These are phyloP conservation scores for Barnettozyma salicaria DNA, from an alignment of 805 yeast species.

Conservation along the genomic window DNA sequence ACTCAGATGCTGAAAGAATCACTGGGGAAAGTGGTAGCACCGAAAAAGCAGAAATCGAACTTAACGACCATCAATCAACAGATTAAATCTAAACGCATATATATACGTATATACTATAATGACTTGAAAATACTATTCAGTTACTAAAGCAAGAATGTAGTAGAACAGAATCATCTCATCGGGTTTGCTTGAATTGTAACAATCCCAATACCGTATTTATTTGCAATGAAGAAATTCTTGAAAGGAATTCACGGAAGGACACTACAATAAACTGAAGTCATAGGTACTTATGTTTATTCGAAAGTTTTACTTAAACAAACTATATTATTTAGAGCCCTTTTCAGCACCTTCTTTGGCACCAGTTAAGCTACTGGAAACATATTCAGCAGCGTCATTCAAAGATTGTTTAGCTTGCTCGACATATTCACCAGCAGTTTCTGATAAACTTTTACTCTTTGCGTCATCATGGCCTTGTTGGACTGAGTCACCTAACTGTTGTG, in stretches of 20 bases:
- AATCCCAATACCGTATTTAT: no score
- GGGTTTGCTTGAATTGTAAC: no score
- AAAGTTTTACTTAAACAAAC: background rate
- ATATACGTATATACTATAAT: no score
- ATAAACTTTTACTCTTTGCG: slow-evolving; percentile 39
- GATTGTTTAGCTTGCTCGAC: slow-evolving; percentile 50
- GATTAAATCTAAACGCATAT: background rate
- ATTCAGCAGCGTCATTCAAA: slow-evolving; percentile 38
- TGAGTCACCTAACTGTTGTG: slow-evolving; percentile 65
- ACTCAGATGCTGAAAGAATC: slow-evolving; percentile 18
- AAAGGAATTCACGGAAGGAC: background rate
- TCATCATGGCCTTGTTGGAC: slow-evolving; percentile 50
- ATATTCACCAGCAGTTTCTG: slow-evolving; percentile 53
- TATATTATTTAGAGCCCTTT: slow-evolving; percentile 14
- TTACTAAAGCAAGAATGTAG: no score
- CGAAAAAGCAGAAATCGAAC: slow-evolving; percentile 5
- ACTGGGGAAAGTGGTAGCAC: slow-evolving; percentile 3
- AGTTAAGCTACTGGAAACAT: slow-evolving; percentile 43
- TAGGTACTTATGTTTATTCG: background rate
- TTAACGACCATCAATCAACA: background rate
- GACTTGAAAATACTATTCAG: no score
- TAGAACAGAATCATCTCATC: no score
- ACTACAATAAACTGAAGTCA: background rate
- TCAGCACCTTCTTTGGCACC: slow-evolving; percentile 54
- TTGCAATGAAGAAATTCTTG: background rate